phyloP scores from a whole-genome alignment of 2,329 filamentous ascomycete genomes.

The Colletotrichum sp. region DNA sequence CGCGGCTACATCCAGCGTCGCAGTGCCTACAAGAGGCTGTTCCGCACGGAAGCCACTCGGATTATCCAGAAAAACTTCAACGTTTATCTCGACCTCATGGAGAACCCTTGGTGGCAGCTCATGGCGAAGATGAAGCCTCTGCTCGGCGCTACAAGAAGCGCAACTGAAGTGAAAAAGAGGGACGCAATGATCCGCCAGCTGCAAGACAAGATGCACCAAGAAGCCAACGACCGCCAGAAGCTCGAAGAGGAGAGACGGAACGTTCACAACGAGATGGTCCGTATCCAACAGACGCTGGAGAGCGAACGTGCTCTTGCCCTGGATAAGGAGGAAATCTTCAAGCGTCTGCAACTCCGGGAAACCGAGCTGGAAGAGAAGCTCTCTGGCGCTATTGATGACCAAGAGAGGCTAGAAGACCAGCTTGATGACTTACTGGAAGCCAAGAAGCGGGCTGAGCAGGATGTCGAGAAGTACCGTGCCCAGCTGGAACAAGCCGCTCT shows the following conservation, averaged over 20 bases:
- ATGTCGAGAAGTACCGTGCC: constrained; percentile 77
- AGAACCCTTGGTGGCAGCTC: constrained; percentile 97
- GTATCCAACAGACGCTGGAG: constrained; percentile 92
- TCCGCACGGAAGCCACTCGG: constrained; percentile 90
- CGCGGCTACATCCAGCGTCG: constrained; percentile 89
- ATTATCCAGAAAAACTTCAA: constrained; percentile 96
- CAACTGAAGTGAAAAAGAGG: constrained; percentile 90
- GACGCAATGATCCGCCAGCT: constrained; percentile 93
- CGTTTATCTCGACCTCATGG: constrained; percentile 86
- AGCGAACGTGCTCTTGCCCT: constrained; percentile 94
- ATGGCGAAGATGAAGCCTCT: constrained; percentile 95
- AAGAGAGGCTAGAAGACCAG: constrained; percentile 92
- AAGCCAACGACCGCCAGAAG: constrained; percentile 75
- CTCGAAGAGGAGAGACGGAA: constrained; percentile 92
- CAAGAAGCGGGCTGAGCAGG: constrained; percentile 86
- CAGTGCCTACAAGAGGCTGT: constrained; percentile 89
- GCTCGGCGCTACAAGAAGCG: constrained; percentile 88
- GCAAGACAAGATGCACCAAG: constrained; percentile 81
- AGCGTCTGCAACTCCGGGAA: constrained; percentile 91
- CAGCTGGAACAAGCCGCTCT: constrained; percentile 92
- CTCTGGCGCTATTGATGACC: constrained; percentile 88
- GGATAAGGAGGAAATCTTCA: constrained; percentile 99
- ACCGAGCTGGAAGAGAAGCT: constrained; percentile 92
- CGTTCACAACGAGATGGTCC: constrained; percentile 84
- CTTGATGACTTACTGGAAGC: constrained; percentile 87